Evolutionary conservation across 352 stramenopile species (phyloP), one percentile per base, ranked within the genome.

Genomic region (Globisporangium iwayamae): DNA sequence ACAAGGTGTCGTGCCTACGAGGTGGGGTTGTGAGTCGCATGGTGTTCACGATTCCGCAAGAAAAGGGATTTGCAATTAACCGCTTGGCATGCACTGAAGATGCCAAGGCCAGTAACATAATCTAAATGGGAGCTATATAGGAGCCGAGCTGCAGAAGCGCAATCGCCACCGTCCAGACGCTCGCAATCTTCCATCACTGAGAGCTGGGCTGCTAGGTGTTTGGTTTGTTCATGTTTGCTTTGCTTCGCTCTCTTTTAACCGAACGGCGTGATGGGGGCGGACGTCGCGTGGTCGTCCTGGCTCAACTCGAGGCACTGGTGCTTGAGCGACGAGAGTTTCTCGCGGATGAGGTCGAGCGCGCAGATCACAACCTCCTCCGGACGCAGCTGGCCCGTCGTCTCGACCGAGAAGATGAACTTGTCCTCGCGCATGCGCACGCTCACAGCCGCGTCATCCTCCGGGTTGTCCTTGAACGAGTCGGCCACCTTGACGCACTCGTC

Each of bases 341-440:
- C 87, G 9, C 85, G 84, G 54, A 95, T 95, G 13, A 95, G 73
- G 69, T 95, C 87, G 55, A 95, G 64, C 63, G 87, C 87, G 50
- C 85, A 94, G 60, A 93, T 93, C 50, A 95, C 87, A 32, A 95
- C 85, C 71, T 93, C 84, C 63, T 95, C 87, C 0, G 87, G 87
- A 62, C 87, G 86, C 39, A 95, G 60, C 64, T 93, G 85, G 22
- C 87, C 87, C n/a, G 84, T 93, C 43, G 87, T 94, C 83, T 99
- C 96, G 34, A 99, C 94, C 4, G 87, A 96, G 72, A 99, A 99
- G 63, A 98, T 97, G 70, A 98, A 99, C 67, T 91, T 94, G 73
- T 98, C 94, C 60, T 92, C 87, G 3, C 77, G 83, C 69, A 96
- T 94, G 55, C 83, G 76, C 14, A 98, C 80, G 8, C 72, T 88